Evolutionary conservation across 495 filamentous ascomycete species (phyloP).

Genomic region (Penicillium waksmanii): DNA sequence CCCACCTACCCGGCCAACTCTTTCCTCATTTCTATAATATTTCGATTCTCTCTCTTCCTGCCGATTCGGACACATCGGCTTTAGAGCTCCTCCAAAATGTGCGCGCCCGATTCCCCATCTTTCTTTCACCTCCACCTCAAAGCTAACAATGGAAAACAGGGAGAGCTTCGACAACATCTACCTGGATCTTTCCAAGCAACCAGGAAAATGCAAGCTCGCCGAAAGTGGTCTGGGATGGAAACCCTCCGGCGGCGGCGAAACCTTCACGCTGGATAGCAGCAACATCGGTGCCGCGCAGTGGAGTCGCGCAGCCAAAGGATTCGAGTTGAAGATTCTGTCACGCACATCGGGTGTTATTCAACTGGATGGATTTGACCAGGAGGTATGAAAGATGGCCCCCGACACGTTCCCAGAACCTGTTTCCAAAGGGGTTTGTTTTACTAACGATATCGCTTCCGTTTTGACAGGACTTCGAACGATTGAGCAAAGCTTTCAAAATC

Average conservation of each 20-base stretch:
- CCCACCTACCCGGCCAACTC: slow-evolving; percentile 2
- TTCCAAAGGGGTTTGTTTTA: no score
- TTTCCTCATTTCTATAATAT: background rate
- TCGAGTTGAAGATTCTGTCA: slow-evolving; percentile 87
- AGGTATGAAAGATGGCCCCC: slow-evolving; percentile 54
- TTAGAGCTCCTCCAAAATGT: slow-evolving; percentile 47
- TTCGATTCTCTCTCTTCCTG: background rate
- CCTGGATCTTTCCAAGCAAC: slow-evolving; percentile 87
- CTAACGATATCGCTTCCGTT: background rate
- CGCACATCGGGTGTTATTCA: slow-evolving; percentile 85
- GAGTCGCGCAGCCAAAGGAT: slow-evolving; percentile 91
- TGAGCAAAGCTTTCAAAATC: slow-evolving; percentile 88
- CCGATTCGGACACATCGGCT: background rate
- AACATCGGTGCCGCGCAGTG: slow-evolving; percentile 88
- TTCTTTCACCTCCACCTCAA: slow-evolving; percentile 6
- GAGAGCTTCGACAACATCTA: slow-evolving; percentile 97
- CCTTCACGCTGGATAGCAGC: slow-evolving; percentile 83
- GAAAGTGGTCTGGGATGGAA: slow-evolving; percentile 95
- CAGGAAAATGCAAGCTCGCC: slow-evolving; percentile 90
- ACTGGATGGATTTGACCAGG: slow-evolving; percentile 91
- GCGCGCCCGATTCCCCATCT: slow-evolving; percentile 20
- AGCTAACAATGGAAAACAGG: slow-evolving; percentile 47
- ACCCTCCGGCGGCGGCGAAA: slow-evolving; percentile 81
- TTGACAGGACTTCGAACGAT: slow-evolving; percentile 82
- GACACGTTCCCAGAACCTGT: no score